Conservation (phyloP, 2,329 filamentous ascomycete genomes). For the Myriosclerotinia scirpicola region DNA sequence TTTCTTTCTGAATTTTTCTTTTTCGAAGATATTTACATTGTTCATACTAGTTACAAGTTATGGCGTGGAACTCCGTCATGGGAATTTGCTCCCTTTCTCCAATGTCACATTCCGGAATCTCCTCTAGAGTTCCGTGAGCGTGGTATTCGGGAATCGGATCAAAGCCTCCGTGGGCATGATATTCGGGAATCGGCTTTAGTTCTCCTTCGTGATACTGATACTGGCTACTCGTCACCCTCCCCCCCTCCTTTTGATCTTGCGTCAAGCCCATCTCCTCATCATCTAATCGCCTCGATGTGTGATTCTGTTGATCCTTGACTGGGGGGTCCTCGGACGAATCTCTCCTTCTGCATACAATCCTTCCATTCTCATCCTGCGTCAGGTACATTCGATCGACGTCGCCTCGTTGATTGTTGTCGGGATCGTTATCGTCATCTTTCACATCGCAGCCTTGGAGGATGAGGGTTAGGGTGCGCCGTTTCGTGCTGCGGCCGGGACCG, state of each 20-base stretch:
- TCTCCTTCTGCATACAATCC: background rate
- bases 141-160: background rate
- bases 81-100: conserved; percentile 4
- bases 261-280: conserved; percentile 18
- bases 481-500: background rate
- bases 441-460: conserved; percentile 7
- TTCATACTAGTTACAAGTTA: background rate
- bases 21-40: background rate
- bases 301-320: background rate
- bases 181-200: background rate
- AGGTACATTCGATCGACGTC: conserved; percentile 11
- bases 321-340: background rate
- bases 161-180: background rate
- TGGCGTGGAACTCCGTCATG: conserved; percentile 11
- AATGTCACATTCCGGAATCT: background rate
- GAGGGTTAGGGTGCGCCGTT: background rate
- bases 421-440: background rate
- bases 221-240: background rate
- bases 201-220: background rate
- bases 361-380: conserved; percentile 11
- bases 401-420: conserved; percentile 16
- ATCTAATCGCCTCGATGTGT: background rate
- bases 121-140: background rate
- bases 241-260: background rate
- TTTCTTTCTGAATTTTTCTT: background rate